phyloP scores from a whole-genome alignment of 345 rosid species.

The Eutrema japonicum region DNA sequence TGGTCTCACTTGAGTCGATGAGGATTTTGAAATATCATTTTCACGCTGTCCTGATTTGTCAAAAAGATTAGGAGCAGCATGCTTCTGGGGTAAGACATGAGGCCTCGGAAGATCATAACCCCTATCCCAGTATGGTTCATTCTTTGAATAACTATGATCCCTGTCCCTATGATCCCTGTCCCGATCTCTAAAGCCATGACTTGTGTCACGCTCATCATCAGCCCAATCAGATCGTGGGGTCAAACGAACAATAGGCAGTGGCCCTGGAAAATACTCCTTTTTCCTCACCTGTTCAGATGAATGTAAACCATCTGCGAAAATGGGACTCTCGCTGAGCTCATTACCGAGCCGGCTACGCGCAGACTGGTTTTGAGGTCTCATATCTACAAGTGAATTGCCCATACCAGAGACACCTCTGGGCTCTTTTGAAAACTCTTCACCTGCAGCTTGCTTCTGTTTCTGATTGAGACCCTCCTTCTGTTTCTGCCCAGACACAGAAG shows the following conservation, averaged over 20 bases:
- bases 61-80: slow-evolving; percentile 51
- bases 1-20: slow-evolving; percentile 62
- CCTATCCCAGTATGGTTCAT: slow-evolving; percentile 73
- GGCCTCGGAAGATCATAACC: slow-evolving; percentile 76
- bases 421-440: slow-evolving; percentile 54
- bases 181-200: slow-evolving; percentile 63
- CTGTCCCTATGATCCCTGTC: slow-evolving; percentile 72
- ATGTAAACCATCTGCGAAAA: slow-evolving; percentile 47
- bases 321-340: slow-evolving; percentile 48
- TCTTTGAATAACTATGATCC: slow-evolving; percentile 63
- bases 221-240: slow-evolving; percentile 97
- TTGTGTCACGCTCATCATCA: slow-evolving; percentile 98
- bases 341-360: slow-evolving; percentile 46
- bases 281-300: slow-evolving; percentile 55
- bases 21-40: slow-evolving; percentile 61
- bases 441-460: slow-evolving; percentile 63
- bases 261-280: slow-evolving; percentile 67
- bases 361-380: slow-evolving; percentile 65
- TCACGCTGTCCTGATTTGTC: slow-evolving; percentile 67
- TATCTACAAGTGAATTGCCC: slow-evolving; percentile 57
- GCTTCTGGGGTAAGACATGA: slow-evolving; percentile 64
- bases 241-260: slow-evolving; percentile 76
- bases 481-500: slow-evolving; percentile 61
- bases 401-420: slow-evolving; percentile 44
- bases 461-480: slow-evolving; percentile 70